Percentiles rank a stretch among this genome's conserved stretches.
Evolutionary conservation across 768 basidiomycete species (phyloP).

Genomic region (Tulasnella sp.): DNA sequence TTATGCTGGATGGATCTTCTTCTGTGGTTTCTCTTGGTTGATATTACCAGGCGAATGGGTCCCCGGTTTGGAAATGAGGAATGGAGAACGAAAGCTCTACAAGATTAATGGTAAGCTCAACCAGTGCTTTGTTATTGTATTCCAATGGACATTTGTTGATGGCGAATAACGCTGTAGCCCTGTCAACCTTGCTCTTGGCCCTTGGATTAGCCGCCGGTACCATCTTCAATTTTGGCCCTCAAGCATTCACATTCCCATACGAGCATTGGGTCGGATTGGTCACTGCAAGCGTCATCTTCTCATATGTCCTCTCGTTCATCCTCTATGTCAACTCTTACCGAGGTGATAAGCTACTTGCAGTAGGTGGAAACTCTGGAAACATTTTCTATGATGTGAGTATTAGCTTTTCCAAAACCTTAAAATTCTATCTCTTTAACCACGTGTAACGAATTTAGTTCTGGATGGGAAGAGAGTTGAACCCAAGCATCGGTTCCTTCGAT

Average conservation of each 20-base stretch:
- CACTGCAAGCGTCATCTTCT: constrained; percentile 71
- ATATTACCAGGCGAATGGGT: constrained; percentile 63
- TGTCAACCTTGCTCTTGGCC: constrained; percentile 73
- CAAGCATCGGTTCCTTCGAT: constrained; percentile 63
- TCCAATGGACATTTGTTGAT: background rate
- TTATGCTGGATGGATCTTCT: constrained; percentile 87
- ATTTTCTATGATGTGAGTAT: constrained; percentile 74
- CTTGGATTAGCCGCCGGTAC: constrained; percentile 58
- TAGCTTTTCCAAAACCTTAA: background rate
- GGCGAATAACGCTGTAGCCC: constrained; percentile 37
- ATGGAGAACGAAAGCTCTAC: constrained; percentile 66
- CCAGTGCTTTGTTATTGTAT: constrained; percentile 5
- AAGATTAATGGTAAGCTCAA: constrained; percentile 77
- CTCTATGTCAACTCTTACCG: constrained; percentile 64
- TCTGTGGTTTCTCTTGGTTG: constrained; percentile 67
- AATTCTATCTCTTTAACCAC: constrained; percentile 5
- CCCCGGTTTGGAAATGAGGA: constrained; percentile 56
- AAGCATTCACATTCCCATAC: constrained; percentile 79
- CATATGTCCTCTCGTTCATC: constrained; percentile 54
- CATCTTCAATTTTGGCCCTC: constrained; percentile 60
- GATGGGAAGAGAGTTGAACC: constrained; percentile 92
- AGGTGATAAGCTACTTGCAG: constrained; percentile 58
- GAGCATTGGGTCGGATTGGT: constrained; percentile 84
- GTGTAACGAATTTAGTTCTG: constrained; percentile 45
- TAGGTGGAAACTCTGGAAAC: constrained; percentile 86